A percentile compares a stretch with the other conserved stretches of the same genome.
These are phyloP conservation scores for Schwanniomyces polymorphus DNA, from an alignment of 805 yeast species.

Conservation along the genomic window DNA sequence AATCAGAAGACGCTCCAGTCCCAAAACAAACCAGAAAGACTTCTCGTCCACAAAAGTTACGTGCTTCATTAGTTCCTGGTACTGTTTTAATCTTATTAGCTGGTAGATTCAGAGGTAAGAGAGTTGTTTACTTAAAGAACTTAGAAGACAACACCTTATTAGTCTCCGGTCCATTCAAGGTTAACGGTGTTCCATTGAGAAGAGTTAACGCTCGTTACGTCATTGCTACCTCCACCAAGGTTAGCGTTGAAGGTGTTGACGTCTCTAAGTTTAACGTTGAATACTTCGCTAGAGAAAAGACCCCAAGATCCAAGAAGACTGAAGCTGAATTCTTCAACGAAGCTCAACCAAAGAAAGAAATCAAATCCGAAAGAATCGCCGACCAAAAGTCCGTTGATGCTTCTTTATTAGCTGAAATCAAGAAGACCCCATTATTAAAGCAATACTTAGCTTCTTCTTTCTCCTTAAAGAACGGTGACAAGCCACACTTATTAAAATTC, in stretches of 20 bases:
- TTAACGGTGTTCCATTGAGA: conserved; percentile 99
- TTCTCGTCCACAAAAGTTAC: conserved; percentile 89
- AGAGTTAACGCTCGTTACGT: conserved; percentile 98
- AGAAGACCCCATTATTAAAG: conserved; percentile 95
- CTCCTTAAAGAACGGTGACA: conserved; percentile 98
- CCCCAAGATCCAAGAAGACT: conserved; percentile 77
- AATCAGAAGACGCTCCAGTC: conserved; percentile 86
- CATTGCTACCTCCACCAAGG: conserved; percentile 95
- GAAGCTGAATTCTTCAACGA: conserved; percentile 91
- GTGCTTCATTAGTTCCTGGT: conserved; percentile 96
- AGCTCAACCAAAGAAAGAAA: conserved; percentile 74
- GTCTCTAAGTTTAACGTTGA: conserved; percentile 89
- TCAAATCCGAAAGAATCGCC: conserved; percentile 90
- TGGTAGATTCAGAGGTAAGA: conserved; percentile 99
- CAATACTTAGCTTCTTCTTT: conserved; percentile 94
- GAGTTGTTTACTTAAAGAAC: conserved; percentile 96
- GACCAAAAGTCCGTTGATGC: conserved; percentile 97
- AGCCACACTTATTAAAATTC: conserved; percentile 96
- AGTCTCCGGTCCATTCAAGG: conserved; percentile 99
- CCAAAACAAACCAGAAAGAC: conserved; percentile 90
- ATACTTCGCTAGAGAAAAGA: conserved; percentile 95
- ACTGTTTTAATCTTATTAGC: conserved; percentile 96
- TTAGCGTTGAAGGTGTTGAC: conserved; percentile 75
- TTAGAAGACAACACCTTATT: conserved; percentile 97
- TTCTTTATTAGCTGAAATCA: conserved; percentile 88